These are phyloP conservation scores for Amanita pseudoporphyria DNA, from an alignment of 768 basidiomycete genomes.

Conservation along the genomic window DNA sequence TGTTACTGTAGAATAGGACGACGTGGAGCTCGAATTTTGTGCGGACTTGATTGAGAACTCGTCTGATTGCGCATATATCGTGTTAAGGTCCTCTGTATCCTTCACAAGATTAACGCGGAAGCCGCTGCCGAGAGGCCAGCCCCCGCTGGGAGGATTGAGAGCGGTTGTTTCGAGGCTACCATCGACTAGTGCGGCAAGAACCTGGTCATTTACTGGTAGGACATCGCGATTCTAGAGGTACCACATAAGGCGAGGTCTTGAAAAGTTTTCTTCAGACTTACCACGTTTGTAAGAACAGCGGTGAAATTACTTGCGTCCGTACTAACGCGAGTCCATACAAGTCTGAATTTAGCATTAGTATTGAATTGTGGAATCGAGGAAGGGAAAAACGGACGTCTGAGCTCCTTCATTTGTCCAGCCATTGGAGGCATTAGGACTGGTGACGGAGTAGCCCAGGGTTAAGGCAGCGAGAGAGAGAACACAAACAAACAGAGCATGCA, in stretches of 20 bases:
- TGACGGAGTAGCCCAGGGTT: slow-evolving; percentile 56
- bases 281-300: slow-evolving; percentile 56
- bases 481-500: slow-evolving; percentile 17
- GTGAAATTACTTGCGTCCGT: slow-evolving; percentile 68
- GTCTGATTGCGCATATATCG: slow-evolving; percentile 63
- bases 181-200: slow-evolving; percentile 47
- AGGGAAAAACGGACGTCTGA: slow-evolving; percentile 28
- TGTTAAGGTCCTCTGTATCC: slow-evolving; percentile 31
- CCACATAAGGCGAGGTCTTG: slow-evolving; percentile 1
- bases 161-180: slow-evolving; percentile 29
- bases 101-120: slow-evolving; percentile 70
- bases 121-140: slow-evolving; percentile 51
- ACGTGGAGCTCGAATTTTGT: slow-evolving; percentile 10
- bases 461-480: slow-evolving; percentile 44
- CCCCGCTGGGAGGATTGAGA: slow-evolving; percentile 47
- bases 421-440: slow-evolving; percentile 31
- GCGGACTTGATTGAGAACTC: slow-evolving; percentile 39
- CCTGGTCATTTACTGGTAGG: slow-evolving; percentile 28
- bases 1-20: slow-evolving; percentile 8
- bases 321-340: slow-evolving; percentile 54
- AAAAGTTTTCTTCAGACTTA: slow-evolving; percentile 16
- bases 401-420: slow-evolving; percentile 52
- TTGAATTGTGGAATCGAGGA: background rate
- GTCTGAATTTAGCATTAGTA: slow-evolving; percentile 15
- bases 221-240: slow-evolving; percentile 23